These are phyloP conservation scores for Raphanus sativus DNA, from an alignment of 345 rosid species.

Conservation along the genomic window DNA sequence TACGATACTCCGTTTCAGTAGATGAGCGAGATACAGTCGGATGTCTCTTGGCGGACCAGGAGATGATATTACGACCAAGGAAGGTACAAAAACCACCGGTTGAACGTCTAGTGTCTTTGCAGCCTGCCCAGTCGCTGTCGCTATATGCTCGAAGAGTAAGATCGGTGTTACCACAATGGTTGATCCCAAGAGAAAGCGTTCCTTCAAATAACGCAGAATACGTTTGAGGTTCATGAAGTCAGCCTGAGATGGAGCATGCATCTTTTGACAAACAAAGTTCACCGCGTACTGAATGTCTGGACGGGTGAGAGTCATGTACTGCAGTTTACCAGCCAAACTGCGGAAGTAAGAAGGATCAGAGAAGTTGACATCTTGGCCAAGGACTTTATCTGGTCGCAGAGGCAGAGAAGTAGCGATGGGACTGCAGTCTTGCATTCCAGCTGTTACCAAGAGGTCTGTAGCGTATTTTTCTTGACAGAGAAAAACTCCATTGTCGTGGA, in stretches of 20 bases:
- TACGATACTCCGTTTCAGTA: neutral
- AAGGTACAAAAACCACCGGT: neutral
- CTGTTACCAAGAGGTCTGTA: neutral
- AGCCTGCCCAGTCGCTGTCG: neutral
- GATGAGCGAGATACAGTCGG: neutral
- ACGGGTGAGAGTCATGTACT: neutral
- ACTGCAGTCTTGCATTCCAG: neutral
- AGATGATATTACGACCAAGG: neutral
- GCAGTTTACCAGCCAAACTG: neutral
- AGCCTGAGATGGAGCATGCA: neutral
- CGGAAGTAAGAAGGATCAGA: neutral
- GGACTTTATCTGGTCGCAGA: neutral
- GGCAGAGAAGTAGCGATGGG: neutral
- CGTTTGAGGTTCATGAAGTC: too few species aligned
- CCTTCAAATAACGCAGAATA: neutral
- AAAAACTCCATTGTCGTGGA: neutral
- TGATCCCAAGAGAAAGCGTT: neutral
- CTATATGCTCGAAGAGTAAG: neutral
- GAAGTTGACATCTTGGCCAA: neutral
- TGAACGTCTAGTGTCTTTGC: neutral
- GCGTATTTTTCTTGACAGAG: neutral
- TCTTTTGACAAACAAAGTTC: neutral
- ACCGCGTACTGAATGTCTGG: neutral
- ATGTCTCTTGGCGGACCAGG: neutral
- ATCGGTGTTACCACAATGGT: neutral